phyloP scores from a whole-genome alignment of 345 rosid species.

The Aurinia saxatilis region DNA sequence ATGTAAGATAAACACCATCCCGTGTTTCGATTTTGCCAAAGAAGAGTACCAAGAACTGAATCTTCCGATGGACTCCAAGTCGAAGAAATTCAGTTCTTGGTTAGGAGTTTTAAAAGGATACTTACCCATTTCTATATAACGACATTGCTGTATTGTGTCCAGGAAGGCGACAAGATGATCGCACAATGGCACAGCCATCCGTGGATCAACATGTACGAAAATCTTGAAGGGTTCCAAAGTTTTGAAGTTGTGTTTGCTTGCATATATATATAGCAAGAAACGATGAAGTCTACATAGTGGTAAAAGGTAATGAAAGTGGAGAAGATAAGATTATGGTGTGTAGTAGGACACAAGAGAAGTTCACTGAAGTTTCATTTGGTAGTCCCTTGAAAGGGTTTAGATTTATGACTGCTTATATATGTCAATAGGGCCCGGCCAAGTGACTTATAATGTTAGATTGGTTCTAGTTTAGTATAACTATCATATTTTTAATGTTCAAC shows the following conservation, averaged over 20 bases:
- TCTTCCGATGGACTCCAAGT: not conserved
- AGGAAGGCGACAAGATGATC: not conserved
- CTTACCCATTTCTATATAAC: not conserved
- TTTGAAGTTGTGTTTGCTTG: not conserved
- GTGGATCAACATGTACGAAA: not conserved
- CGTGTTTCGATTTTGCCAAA: conserved; percentile 1
- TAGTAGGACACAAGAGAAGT: not conserved
- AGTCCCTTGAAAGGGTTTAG: not conserved
- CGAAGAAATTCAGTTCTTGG: not conserved
- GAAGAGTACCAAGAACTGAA: not conserved
- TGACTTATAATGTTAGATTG: too few species aligned
- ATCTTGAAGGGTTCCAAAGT: not conserved
- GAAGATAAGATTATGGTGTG: not conserved
- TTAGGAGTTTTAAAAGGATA: not conserved
- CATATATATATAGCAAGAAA: not conserved
- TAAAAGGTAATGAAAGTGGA: not conserved
- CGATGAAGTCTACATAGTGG: not conserved
- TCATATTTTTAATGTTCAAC: too few species aligned
- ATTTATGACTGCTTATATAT: not conserved
- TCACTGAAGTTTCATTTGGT: not conserved
- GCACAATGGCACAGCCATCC: not conserved
- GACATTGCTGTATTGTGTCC: not conserved
- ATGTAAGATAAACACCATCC: not conserved
- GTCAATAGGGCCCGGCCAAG: too few species aligned
- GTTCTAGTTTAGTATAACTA: too few species aligned